Percentiles rank a stretch among this genome's conserved stretches.
Evolutionary conservation across 139 green algal genomes (phyloP).

Genomic region (Diplosphaera chodatii): DNA sequence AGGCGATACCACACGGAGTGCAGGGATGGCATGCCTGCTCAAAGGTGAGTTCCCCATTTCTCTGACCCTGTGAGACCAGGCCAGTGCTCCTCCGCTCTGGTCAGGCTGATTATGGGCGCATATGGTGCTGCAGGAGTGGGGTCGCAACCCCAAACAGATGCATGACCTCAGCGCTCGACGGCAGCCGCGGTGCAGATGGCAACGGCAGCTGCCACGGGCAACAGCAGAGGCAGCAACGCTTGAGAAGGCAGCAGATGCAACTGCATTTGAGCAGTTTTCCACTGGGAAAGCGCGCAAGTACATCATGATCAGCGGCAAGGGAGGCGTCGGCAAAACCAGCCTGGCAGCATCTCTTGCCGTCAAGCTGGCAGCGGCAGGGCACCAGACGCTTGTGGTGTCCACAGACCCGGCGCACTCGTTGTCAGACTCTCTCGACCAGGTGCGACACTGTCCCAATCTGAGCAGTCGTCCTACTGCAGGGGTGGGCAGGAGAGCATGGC

Average conservation of each 20-base stretch:
- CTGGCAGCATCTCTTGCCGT: conserved; percentile 86
- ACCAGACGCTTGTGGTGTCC: conserved; percentile 91
- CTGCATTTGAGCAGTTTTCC: conserved; percentile 57
- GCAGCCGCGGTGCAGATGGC: background rate
- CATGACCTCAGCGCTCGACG: background rate
- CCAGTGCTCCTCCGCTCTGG: too few relatives aligned
- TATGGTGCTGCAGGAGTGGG: too few relatives aligned
- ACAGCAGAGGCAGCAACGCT: background rate
- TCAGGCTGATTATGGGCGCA: too few relatives aligned
- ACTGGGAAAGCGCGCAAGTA: conserved; percentile 72
- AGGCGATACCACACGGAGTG: too few relatives aligned
- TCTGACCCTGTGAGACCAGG: too few relatives aligned
- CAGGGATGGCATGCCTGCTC: too few relatives aligned
- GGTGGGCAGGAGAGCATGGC: too few relatives aligned
- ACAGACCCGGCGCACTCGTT: conserved; percentile 97
- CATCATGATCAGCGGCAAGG: conserved; percentile 86
- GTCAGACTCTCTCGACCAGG: conserved; percentile 88
- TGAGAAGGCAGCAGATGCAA: background rate
- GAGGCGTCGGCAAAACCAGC: conserved; percentile 96
- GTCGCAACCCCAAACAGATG: too few relatives aligned
- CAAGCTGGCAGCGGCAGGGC: conserved; percentile 59
- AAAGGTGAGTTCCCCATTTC: too few relatives aligned
- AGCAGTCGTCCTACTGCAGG: too few relatives aligned
- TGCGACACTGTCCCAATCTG: background rate
- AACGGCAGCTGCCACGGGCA: background rate